A percentile compares a stretch with the other conserved stretches of the same genome.
Evolutionary conservation across 1,139 yeast species (phyloP).

Genomic region (Debaryomyces sp.): DNA sequence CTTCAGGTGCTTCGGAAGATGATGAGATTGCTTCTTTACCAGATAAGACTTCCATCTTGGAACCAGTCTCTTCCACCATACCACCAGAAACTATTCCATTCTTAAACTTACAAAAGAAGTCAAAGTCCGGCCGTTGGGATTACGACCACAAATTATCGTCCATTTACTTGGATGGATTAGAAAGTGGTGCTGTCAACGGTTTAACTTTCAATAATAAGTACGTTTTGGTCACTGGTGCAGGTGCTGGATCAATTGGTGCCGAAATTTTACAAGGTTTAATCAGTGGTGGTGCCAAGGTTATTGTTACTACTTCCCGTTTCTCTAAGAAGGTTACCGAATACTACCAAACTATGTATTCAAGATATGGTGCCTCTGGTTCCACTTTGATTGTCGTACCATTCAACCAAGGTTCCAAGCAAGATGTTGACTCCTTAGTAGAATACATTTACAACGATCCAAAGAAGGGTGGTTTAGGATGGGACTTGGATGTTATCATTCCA

Average conservation of each 20-base stretch:
- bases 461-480: conserved; percentile 97
- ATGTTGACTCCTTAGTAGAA: conserved; percentile 81
- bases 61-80: conserved; percentile 72
- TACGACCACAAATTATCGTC: conserved; percentile 82
- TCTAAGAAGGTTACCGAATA: conserved; percentile 93
- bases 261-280: conserved; percentile 92
- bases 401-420: conserved; percentile 96
- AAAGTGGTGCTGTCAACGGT: conserved; percentile 91
- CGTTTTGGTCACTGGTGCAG: conserved; percentile 96
- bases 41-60: conserved; percentile 65
- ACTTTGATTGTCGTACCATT: conserved; percentile 94
- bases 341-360: conserved; percentile 90
- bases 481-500: conserved; percentile 92
- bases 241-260: conserved; percentile 98
- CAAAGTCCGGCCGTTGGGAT: conserved; percentile 71
- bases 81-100: conserved; percentile 92
- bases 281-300: conserved; percentile 97
- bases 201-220: conserved; percentile 85
- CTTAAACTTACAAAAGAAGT: conserved; percentile 84
- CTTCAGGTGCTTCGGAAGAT: conserved; percentile 42
- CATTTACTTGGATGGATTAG: conserved; percentile 83
- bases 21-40: conserved; percentile 87
- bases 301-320: conserved; percentile 95
- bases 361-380: conserved; percentile 90
- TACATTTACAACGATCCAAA: conserved; percentile 82